A percentile compares a stretch with the other conserved stretches of the same genome.
These are phyloP conservation scores for Verticillium zaregamsianum DNA, from an alignment of 2,329 filamentous ascomycete genomes.

Conservation along the genomic window DNA sequence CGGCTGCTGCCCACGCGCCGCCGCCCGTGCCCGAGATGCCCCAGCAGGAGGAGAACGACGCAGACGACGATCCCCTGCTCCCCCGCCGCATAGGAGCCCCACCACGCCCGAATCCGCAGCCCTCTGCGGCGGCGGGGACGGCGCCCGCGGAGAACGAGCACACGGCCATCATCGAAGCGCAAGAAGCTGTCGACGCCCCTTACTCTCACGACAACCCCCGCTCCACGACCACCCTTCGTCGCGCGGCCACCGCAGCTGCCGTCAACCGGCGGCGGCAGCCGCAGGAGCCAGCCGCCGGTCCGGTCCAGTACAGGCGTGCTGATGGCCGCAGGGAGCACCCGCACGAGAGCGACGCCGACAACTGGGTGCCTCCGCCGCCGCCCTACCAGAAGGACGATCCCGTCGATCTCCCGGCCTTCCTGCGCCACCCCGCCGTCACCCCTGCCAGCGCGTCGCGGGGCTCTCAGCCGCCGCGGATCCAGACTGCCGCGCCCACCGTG, in stretches of 20 bases:
- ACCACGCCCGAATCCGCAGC: constrained; percentile 13
- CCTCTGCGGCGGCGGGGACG: constrained; percentile 9
- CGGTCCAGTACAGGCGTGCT: constrained; percentile 61
- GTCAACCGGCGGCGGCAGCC: constrained; percentile 66
- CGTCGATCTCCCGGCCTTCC: constrained; percentile 50
- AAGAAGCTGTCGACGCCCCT: constrained; percentile 64
- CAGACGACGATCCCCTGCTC: constrained; percentile 48
- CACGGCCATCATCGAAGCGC: constrained; percentile 46
- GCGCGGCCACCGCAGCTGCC: constrained; percentile 73
- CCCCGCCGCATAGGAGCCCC: constrained; percentile 42
- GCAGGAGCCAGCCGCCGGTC: constrained; percentile 47
- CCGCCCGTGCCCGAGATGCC: constrained; percentile 16
- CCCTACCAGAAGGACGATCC: constrained; percentile 69
- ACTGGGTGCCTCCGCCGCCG: constrained; percentile 82
- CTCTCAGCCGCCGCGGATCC: constrained; percentile 18
- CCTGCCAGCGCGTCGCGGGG: constrained; percentile 21
- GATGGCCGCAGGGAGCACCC: constrained; percentile 70
- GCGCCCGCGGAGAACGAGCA: constrained; percentile 31
- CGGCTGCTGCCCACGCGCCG: constrained; percentile 19
- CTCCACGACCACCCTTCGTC: constrained; percentile 64
- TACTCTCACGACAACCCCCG: constrained; percentile 71
- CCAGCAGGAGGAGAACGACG: constrained; percentile 20
- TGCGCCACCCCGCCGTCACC: constrained; percentile 44
- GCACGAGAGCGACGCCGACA: constrained; percentile 83
- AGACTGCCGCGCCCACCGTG: constrained; percentile 13